Percentiles rank a stretch among this genome's conserved stretches.
Conservation (phyloP, 371 early-diverging fungal genomes). For the Apophysomyces elegans region DNA sequence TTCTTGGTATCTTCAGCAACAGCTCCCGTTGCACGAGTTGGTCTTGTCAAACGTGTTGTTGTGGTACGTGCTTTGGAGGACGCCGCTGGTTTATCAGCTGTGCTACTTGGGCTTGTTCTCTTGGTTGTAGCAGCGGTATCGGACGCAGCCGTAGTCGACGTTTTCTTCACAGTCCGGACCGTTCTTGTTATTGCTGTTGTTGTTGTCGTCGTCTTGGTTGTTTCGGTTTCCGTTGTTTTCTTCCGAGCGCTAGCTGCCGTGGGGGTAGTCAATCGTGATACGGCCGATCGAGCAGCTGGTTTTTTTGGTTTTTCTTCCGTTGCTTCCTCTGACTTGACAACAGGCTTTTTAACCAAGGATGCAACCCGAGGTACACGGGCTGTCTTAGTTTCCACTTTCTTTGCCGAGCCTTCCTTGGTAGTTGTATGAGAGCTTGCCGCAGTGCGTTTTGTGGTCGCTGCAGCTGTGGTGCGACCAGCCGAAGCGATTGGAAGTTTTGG, state of each 20-base stretch:
- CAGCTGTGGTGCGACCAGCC: conserved; percentile 7
- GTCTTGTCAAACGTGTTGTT: conserved; percentile 10
- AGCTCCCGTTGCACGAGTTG: conserved; percentile 13
- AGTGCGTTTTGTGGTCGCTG: conserved; percentile 12
- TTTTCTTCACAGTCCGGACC: conserved; percentile 5
- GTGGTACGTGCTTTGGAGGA: conserved; percentile 4
- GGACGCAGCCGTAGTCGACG: not conserved
- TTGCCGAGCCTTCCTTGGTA: conserved; percentile 1
- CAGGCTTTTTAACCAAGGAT: conserved; percentile 17
- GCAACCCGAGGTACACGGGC: conserved; percentile 33
- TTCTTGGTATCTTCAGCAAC: conserved; percentile 9
- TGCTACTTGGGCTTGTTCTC: conserved; percentile 20
- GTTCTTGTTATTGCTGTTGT: conserved; percentile 10
- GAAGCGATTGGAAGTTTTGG: not conserved
- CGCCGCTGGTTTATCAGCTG: conserved; percentile 1
- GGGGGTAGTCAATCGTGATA: conserved; percentile 29
- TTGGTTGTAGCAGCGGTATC: conserved; percentile 7
- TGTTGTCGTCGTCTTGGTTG: conserved; percentile 8
- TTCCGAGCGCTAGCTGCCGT: conserved; percentile 24
- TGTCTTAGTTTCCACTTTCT: conserved; percentile 6
- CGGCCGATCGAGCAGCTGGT: conserved; percentile 20
- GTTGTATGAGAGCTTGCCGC: not conserved
- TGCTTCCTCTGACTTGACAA: conserved; percentile 11
- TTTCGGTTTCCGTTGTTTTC: conserved; percentile 7
- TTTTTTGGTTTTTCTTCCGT: conserved; percentile 21